Conservation (phyloP, 768 basidiomycete genomes). For the Tulasnella sp. region DNA sequence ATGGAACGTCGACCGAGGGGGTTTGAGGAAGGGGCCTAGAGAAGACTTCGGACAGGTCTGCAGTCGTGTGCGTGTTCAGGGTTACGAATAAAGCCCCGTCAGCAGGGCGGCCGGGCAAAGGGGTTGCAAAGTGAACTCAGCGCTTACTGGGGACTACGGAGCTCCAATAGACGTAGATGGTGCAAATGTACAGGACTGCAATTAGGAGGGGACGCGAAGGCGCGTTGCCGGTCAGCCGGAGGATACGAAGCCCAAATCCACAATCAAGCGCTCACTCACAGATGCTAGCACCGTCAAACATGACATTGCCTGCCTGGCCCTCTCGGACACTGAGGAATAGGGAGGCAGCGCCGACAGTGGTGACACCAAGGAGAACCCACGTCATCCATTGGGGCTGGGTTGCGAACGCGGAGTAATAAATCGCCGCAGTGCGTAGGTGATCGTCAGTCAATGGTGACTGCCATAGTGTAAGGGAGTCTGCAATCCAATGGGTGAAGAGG, state of each 20-base stretch:
- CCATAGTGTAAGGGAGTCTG: constrained; percentile 87
- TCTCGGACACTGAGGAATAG: constrained; percentile 74
- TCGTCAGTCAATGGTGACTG: constrained; percentile 76
- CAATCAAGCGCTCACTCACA: constrained; percentile 47
- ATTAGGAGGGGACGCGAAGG: neutral
- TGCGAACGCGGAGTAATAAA: constrained; percentile 72
- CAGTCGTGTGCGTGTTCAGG: neutral
- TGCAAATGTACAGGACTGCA: constrained; percentile 68
- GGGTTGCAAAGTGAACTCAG: neutral
- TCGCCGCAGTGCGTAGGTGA: constrained; percentile 72
- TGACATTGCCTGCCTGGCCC: constrained; percentile 70
- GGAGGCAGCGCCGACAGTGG: constrained; percentile 52
- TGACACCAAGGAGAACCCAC: constrained; percentile 51
- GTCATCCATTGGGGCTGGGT: constrained; percentile 51
- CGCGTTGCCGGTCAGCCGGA: neutral
- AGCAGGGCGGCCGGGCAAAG: neutral
- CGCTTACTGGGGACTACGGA: constrained; percentile 73
- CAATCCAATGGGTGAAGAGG: constrained; percentile 85
- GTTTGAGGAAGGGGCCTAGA: constrained; percentile 40
- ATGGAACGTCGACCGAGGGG: constrained; percentile 37
- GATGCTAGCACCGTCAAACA: constrained; percentile 87
- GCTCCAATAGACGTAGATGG: constrained; percentile 62
- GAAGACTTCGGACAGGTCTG: constrained; percentile 57
- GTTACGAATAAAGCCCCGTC: neutral
- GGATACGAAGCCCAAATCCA: too few species aligned